A percentile compares a stretch with the other conserved stretches of the same genome.
phyloP scores from a whole-genome alignment of 352 stramenopile genomes.

The Globisporangium spinosum region DNA sequence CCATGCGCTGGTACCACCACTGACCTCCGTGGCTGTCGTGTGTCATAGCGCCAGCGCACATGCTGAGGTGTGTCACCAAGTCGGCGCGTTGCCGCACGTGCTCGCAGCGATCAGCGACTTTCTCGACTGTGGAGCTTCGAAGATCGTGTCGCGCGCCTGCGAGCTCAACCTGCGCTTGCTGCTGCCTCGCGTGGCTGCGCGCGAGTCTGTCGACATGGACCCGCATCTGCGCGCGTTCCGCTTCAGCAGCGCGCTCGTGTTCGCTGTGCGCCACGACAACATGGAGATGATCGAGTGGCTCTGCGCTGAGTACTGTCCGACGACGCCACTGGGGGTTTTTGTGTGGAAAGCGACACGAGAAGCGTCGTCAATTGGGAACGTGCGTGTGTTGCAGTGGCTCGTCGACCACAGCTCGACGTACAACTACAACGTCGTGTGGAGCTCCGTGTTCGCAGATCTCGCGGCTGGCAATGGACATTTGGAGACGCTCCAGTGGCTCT shows the following conservation, averaged over 20 bases:
- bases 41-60: neutral
- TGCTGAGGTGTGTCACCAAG: neutral
- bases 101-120: slow-evolving; percentile 3
- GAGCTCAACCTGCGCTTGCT: neutral
- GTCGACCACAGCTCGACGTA: neutral
- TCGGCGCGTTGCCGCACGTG: neutral
- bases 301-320: slow-evolving; percentile 1
- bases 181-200: neutral
- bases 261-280: neutral
- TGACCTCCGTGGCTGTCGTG: neutral
- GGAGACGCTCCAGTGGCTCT: slow-evolving; percentile 10
- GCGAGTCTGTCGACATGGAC: neutral
- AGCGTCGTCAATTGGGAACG: neutral
- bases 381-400: slow-evolving; percentile 2
- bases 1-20: neutral
- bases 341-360: slow-evolving; percentile 3
- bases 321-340: neutral
- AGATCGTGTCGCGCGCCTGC: neutral
- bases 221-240: neutral
- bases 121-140: neutral
- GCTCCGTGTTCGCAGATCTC: neutral
- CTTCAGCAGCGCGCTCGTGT: slow-evolving; percentile 6
- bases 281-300: slow-evolving; percentile 8
- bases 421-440: slow-evolving; percentile 1
- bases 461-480: slow-evolving; percentile 6